phyloP scores from a whole-genome alignment of 331 rosid genomes.

The Stylosanthes scabra region DNA sequence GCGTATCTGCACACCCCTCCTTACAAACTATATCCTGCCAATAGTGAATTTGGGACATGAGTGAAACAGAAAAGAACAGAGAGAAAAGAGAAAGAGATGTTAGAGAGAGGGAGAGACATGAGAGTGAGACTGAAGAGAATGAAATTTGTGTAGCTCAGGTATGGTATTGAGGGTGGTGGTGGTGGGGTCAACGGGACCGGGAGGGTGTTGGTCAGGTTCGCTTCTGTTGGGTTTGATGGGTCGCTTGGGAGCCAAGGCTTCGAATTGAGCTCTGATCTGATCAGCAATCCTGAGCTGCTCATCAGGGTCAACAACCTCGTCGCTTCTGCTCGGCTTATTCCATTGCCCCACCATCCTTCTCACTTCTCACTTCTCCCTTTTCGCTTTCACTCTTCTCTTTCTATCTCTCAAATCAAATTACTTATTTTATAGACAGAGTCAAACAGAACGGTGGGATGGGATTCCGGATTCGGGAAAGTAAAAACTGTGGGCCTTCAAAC shows the following conservation, averaged over 20 bases:
- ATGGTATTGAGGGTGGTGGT: conserved; percentile 35
- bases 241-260: conserved; percentile 68
- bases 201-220: conserved; percentile 55
- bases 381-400: background rate
- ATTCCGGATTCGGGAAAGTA: background rate
- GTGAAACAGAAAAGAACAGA: too few species aligned
- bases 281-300: conserved; percentile 60
- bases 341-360: conserved; percentile 47
- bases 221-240: conserved; percentile 76
- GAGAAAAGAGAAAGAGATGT: background rate
- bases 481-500: conserved; percentile 37
- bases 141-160: conserved; percentile 68
- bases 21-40: conserved; percentile 43
- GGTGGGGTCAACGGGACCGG: conserved; percentile 25
- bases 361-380: too few species aligned
- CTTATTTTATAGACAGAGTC: too few species aligned
- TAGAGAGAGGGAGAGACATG: background rate
- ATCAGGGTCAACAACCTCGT: conserved; percentile 56
- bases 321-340: conserved; percentile 87
- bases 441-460: background rate
- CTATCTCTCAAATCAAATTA: background rate
- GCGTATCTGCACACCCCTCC: conserved; percentile 33
- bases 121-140: conserved; percentile 60
- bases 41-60: too few species aligned
- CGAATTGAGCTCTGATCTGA: conserved; percentile 69